A percentile compares a stretch with the other conserved stretches of the same genome.
These are phyloP conservation scores for Pythium periplocum DNA, from an alignment of 352 stramenopile genomes.

Conservation along the genomic window DNA sequence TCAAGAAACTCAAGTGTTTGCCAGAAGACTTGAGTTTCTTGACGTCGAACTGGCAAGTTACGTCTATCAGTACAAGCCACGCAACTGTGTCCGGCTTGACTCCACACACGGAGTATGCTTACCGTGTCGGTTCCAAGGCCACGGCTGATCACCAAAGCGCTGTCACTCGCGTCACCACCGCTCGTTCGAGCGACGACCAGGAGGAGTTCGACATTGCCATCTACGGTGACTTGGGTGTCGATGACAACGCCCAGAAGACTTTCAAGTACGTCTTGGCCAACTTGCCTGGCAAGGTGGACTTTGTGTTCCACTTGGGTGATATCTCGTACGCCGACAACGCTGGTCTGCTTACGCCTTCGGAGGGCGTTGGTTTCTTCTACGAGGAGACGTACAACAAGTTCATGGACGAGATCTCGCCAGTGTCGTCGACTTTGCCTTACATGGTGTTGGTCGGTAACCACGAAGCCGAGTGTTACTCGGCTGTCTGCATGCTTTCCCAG, in stretches of 20 bases:
- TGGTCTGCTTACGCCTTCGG: constrained; percentile 8
- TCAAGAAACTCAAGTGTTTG: constrained; percentile 5
- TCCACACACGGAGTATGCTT: constrained; percentile 35
- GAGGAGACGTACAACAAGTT: constrained; percentile 54
- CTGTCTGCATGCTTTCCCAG: constrained; percentile 23
- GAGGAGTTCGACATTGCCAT: constrained; percentile 12
- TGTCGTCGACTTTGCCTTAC: constrained; percentile 44
- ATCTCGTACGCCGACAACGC: constrained; percentile 37
- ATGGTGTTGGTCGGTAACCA: constrained; percentile 72
- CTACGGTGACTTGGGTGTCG: constrained; percentile 21
- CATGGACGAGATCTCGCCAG: constrained; percentile 38
- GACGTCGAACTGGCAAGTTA: too few species aligned
- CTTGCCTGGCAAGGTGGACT: constrained; percentile 17
- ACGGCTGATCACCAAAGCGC: neutral
- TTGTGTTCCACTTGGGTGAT: constrained; percentile 35
- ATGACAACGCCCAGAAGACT: constrained; percentile 11
- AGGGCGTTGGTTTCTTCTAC: constrained; percentile 31
- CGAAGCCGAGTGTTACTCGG: constrained; percentile 41
- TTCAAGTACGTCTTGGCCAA: constrained; percentile 17
- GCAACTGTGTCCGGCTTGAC: too few species aligned
- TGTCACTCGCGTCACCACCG: constrained; percentile 16
- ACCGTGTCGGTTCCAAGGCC: constrained; percentile 20
- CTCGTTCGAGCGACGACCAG: constrained; percentile 6
- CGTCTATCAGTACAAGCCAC: constrained; percentile 14
- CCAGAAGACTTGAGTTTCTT: constrained; percentile 7